Evolutionary conservation across 169 alveolate genomes (phyloP), one percentile per base, ranked within the genome.

Genomic region (Plasmodium chabaudi): DNA sequence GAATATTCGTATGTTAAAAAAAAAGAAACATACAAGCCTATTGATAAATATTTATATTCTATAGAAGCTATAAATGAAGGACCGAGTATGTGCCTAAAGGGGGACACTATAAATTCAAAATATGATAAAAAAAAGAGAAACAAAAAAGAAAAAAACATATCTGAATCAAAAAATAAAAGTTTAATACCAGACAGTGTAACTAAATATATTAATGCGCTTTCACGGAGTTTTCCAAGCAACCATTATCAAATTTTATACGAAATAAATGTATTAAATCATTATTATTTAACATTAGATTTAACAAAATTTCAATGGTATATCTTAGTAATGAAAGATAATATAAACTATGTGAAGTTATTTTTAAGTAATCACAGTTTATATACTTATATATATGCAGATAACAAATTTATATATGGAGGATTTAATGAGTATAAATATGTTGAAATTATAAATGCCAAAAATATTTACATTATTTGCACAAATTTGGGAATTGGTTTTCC

Each of bases 401-500:
- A 53, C 42, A 68, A 84, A 34, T 70, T 56, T 69, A 69, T 84
- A 12, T 84, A 84, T 51, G 39, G 69, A 0, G 91, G 91, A 23
- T 84, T 84, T 69, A 84, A 84, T 49, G 91, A 84, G 57, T 69
- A 84, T 63, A 84, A 84, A 60, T 65, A 69, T 61, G 49, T 84
- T 19, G 75, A 84, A 69, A 49, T 84, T 13, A 17, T 84, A 47
- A 84, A 84, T 65, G 77, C 67, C 15, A 68, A 64, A 61, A 56
- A 55, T 23, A 61, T 84, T 49, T 61, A 69, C 53, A 84, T 84
- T n/a, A 84, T 84, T 9, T 84, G 91, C 44, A 65, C 39, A 23
- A 84, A 84, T 84, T n/a, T 84, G 34, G 91, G 91, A 3, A 51
- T 84, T 5, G 91, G 91, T 5, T 70, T 84, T 34, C 91, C 91